Base-by-base conservation (phyloP, 2,329 filamentous ascomycete genomes). In the Didymella arachidicola region DNA sequence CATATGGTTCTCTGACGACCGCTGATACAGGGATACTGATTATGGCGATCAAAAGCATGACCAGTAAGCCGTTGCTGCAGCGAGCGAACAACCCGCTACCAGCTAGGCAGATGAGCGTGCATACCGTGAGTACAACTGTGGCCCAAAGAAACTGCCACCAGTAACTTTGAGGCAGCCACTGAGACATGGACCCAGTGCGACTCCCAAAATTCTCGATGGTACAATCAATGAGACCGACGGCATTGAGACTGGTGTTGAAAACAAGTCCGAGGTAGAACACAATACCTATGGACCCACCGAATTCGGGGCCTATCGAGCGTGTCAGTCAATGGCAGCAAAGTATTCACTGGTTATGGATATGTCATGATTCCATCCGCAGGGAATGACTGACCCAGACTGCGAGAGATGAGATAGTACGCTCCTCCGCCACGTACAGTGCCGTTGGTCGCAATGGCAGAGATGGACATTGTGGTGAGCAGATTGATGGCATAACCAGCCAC, bases 391-490 rank as follows among this genome's bases (percentile, higher is more conserved):
- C 53, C 56, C 3, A 96, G 80, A 43, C 90, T 93, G 61, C 92
- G 85, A 7, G 92, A 96, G 57, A 96, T 96, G 56, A 96, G 81
- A 69, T 94, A 96, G 73, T 96, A 96, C 36, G 92, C 91, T 50
- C 92, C 92, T 14, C 92, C 92, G 14, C 92, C 92, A 67, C 91
- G 88, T 55, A 96, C 92, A 45, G 93, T 93, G 26, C 92, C 92
- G 74, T 96, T 96, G 2, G 91, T 93, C 32, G 92, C 92, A 68
- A 96, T 94, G 10, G 92, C 92, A 4, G 92, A 96, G 29, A 96
- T 85, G 2, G 92, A 96, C 70, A 96, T 87, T 0, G 90, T 92
- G 0, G 92, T 96, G 51, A 96, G 81, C n/a, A 95, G 82, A 72
- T 95, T 89, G 66, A 96, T 89, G 16, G 86, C 78, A 72, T 96